Conservation (phyloP, 495 filamentous ascomycete species). For the Aspergillus campestris region DNA sequence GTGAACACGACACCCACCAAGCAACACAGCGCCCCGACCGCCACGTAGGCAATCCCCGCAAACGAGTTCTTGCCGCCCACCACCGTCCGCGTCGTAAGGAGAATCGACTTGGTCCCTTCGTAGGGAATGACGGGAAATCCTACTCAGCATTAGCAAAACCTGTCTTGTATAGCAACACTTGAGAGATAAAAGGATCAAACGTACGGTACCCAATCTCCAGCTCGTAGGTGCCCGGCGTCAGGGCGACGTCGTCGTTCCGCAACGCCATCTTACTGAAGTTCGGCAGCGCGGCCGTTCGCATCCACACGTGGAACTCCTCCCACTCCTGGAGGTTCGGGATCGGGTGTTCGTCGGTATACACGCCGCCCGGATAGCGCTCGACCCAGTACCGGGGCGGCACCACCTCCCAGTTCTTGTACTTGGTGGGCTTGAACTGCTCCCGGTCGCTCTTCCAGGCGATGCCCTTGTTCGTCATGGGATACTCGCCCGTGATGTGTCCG, state of each 20-base stretch:
- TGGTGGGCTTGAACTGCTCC: conserved; percentile 61
- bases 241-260: conserved; percentile 62
- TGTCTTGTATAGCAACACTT: neutral
- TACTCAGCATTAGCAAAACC: conserved; percentile 27
- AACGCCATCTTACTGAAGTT: conserved; percentile 87
- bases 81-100: conserved; percentile 84
- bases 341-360: conserved; percentile 49
- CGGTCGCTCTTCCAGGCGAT: conserved; percentile 84
- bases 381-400: conserved; percentile 84
- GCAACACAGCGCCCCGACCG: conserved; percentile 88
- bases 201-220: conserved; percentile 69
- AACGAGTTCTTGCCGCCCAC: conserved; percentile 97
- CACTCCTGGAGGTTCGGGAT: conserved; percentile 60
- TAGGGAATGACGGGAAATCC: conserved; percentile 76
- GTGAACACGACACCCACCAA: conserved; percentile 83
- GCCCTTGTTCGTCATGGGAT: conserved; percentile 66
- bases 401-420: conserved; percentile 56
- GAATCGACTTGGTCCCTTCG: conserved; percentile 86
- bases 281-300: conserved; percentile 93
- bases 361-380: conserved; percentile 42
- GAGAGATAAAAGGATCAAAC: conserved; percentile 19
- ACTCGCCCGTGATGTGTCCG: conserved; percentile 28
- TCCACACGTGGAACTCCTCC: conserved; percentile 94
- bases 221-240: conserved; percentile 63
- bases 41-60: conserved; percentile 90